phyloP scores from a whole-genome alignment of 2,329 filamentous ascomycete species.

The Colletotrichum paranaense region DNA sequence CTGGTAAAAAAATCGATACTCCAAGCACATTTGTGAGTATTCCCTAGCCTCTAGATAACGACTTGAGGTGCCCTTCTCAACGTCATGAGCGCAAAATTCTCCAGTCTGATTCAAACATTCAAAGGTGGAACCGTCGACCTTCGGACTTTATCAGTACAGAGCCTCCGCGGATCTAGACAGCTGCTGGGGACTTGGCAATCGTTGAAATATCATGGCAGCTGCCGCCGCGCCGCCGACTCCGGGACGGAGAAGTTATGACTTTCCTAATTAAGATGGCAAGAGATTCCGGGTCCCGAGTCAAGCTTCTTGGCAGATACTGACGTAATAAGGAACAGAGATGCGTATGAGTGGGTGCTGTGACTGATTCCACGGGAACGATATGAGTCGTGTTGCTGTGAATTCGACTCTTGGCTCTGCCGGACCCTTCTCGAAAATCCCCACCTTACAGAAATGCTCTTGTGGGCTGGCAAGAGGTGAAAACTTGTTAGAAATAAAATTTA shows the following conservation, averaged over 20 bases:
- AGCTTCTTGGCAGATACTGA: neutral
- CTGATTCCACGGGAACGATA: neutral
- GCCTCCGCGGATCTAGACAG: neutral
- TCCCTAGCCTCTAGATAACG: too few relatives aligned
- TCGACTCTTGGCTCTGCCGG: neutral
- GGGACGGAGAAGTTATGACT: neutral
- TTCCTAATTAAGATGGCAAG: neutral
- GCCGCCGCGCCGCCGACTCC: neutral
- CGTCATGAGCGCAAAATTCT: too few relatives aligned
- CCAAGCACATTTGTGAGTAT: too few relatives aligned
- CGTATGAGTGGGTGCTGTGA: neutral
- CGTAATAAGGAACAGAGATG: neutral
- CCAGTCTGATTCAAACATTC: too few relatives aligned
- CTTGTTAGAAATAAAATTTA: neutral
- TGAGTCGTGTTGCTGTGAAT: neutral
- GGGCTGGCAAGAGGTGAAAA: neutral
- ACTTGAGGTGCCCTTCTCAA: too few relatives aligned
- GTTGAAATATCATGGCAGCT: neutral
- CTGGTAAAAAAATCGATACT: too few relatives aligned
- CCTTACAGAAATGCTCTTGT: neutral
- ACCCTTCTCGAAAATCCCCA: neutral
- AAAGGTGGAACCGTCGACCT: too few relatives aligned
- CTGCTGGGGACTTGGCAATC: neutral
- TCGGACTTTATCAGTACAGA: too few relatives aligned
- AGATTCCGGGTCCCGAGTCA: neutral